Base-by-base conservation (phyloP, 495 filamentous ascomycete genomes). In the Tricharina praecox region DNA sequence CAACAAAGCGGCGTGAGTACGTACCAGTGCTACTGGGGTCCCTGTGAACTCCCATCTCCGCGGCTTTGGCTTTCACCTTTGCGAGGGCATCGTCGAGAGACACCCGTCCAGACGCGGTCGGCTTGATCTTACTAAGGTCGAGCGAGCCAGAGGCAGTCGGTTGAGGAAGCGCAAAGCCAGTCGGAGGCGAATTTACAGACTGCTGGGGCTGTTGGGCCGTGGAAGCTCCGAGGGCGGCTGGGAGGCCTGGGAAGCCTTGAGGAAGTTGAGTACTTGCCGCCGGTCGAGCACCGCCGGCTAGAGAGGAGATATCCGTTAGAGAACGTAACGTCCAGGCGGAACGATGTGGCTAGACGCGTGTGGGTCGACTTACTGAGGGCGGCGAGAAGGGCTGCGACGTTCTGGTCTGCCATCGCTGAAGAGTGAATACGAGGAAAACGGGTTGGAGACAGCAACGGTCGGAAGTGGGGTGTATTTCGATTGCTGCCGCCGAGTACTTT, bases 101-200 rank as follows among this genome's bases (percentile, higher is more conserved):
- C 19, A 86, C 76, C 9, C 76, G 78, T 37, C 84, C 83, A 1
- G 79, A 79, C 51, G 70, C 78, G 26, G 75, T 70, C 9, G 82
- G 81, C 54, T 77, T 79, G 56, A 87, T 81, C 8, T 72, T 68
- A 62, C 76, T 82, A 28, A 90, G 61, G 55, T 90, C 84, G 44
- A 85, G 67, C 43, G 68, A 78, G 8, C 81, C 82, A 18, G 78
- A 76, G 16, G 67, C 70, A 21, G 73, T 71, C 5, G 82, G 81
- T 52, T 77, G 79, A 0, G 82, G 82, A 23, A 82, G 64, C 23
- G 64, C 56, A 54, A 72, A 79, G 36, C 53, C 50, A 24, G 49
- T 46, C 13, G 53, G 57, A 20, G 53, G 53, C 25, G 57, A 33
- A 23, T 53, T 42, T 2, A 50, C 45, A 20, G 52, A 46, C 9